Conservation (phyloP, 2,329 filamentous ascomycete genomes). For the Epichloe brachyelytri region DNA sequence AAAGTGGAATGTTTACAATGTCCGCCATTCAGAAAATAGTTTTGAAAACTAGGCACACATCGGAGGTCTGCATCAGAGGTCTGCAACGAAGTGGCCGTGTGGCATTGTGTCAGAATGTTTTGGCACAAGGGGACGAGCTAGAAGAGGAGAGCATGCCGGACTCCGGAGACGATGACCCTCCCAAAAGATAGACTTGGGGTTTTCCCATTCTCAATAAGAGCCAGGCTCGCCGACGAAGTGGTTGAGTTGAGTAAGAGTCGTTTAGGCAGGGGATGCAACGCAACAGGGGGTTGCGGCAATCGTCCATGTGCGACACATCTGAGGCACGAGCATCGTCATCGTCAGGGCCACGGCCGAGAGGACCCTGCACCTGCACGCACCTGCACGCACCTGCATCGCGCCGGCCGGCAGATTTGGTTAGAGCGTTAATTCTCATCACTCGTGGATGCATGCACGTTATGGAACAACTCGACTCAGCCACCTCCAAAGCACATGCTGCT, state of each 20-base stretch:
- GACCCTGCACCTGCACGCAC: background rate
- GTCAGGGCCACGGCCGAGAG: constrained; percentile 6
- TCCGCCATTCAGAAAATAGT: background rate
- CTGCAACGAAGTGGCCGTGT: background rate
- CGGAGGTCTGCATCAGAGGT: background rate
- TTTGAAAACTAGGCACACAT: background rate
- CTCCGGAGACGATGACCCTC: background rate
- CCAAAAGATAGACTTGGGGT: background rate
- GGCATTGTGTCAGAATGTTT: background rate
- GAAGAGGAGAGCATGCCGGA: constrained; percentile 4
- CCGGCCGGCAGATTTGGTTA: background rate
- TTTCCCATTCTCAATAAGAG: background rate
- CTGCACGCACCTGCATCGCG: too few relatives aligned
- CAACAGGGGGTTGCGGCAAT: constrained; percentile 14
- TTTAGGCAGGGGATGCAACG: constrained; percentile 6
- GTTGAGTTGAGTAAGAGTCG: background rate
- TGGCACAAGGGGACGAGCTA: constrained; percentile 2
- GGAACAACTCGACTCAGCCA: background rate
- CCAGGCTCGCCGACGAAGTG: background rate
- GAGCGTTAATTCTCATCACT: too few relatives aligned
- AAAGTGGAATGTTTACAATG: background rate
- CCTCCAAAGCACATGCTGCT: background rate
- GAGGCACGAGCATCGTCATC: constrained; percentile 22
- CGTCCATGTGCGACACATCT: constrained; percentile 34
- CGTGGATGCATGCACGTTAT: too few relatives aligned